Percentiles rank a stretch among this genome's conserved stretches.
These are phyloP conservation scores for Blumeriella jaapii DNA, from an alignment of 2,329 filamentous ascomycete genomes.

Conservation along the genomic window DNA sequence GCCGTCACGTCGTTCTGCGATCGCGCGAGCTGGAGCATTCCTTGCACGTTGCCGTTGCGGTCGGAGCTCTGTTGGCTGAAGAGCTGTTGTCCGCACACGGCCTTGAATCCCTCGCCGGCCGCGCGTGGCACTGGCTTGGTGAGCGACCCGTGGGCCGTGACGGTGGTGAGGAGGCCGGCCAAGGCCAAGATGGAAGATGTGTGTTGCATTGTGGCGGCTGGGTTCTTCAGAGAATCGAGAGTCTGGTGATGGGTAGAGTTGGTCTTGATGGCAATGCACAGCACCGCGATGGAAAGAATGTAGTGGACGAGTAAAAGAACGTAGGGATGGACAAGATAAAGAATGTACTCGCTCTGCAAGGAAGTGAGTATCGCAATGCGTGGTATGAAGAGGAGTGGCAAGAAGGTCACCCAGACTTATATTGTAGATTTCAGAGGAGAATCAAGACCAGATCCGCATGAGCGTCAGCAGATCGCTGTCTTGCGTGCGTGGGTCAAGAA, in stretches of 20 bases:
- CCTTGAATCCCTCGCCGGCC: conserved; percentile 33
- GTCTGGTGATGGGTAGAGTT: conserved; percentile 1
- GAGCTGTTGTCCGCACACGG: conserved; percentile 34
- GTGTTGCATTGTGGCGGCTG: conserved; percentile 20
- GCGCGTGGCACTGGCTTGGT: conserved; percentile 31
- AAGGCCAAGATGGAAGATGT: conserved; percentile 15
- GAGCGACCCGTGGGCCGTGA: conserved; percentile 39
- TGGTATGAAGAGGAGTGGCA: too few species aligned
- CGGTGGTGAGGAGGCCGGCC: conserved; percentile 28
- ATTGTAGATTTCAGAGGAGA: too few species aligned
- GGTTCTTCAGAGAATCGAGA: not conserved
- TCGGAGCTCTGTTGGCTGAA: conserved; percentile 27
- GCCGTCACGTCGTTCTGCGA: conserved; percentile 24
- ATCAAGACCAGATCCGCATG: too few species aligned
- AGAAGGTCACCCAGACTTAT: too few species aligned
- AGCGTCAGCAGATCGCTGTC: too few species aligned
- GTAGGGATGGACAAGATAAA: conserved; percentile 13
- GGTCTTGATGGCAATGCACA: conserved; percentile 8
- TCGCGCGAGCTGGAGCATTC: conserved; percentile 28
- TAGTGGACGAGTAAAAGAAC: conserved; percentile 12
- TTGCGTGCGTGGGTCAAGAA: too few species aligned
- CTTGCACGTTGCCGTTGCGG: conserved; percentile 27
- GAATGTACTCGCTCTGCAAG: conserved; percentile 17
- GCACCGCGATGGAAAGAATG: conserved; percentile 14
- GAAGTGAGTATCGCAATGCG: too few species aligned